These are phyloP conservation scores for Aspergillus spinulosporus DNA, from an alignment of 2,329 filamentous ascomycete species.

Conservation along the genomic window DNA sequence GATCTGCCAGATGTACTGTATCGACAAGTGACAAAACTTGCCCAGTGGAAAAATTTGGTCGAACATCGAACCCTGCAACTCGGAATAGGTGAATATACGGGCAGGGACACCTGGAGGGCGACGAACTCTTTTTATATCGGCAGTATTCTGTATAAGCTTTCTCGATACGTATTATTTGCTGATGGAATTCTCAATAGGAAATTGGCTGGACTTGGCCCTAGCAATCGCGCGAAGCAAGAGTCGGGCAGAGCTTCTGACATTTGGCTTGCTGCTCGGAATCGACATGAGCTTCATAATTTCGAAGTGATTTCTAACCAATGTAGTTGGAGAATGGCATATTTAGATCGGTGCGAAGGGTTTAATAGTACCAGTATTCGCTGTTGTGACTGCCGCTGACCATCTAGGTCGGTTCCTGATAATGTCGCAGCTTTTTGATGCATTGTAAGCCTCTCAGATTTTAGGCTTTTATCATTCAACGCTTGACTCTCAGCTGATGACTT, in stretches of 20 bases:
- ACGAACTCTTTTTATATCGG: constrained; percentile 41
- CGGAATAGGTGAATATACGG: constrained; percentile 22
- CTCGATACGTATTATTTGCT: constrained; percentile 13
- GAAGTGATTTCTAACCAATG: no score
- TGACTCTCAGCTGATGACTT: not conserved
- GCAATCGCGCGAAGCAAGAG: constrained; percentile 23
- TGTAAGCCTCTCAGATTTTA: constrained; percentile 12
- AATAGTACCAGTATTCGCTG: constrained; percentile 5
- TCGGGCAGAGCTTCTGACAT: not conserved
- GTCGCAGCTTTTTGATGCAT: constrained; percentile 22
- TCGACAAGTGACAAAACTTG: constrained; percentile 23
- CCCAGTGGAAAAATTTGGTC: constrained; percentile 20
- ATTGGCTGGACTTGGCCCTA: not conserved
- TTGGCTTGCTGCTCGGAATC: constrained; percentile 4
- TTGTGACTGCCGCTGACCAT: constrained; percentile 1
- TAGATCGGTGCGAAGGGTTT: constrained; percentile 9
- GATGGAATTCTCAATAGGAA: no score
- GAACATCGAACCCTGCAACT: constrained; percentile 1
- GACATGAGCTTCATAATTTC: not conserved
- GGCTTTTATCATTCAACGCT: not conserved
- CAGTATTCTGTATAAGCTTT: constrained; percentile 30
- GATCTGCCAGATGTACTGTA: constrained; percentile 10
- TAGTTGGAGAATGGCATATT: not conserved
- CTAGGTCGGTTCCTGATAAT: constrained; percentile 10
- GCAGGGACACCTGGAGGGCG: constrained; percentile 26